phyloP scores from a whole-genome alignment of 495 filamentous ascomycete species.

The Emericellopsis terricola region DNA sequence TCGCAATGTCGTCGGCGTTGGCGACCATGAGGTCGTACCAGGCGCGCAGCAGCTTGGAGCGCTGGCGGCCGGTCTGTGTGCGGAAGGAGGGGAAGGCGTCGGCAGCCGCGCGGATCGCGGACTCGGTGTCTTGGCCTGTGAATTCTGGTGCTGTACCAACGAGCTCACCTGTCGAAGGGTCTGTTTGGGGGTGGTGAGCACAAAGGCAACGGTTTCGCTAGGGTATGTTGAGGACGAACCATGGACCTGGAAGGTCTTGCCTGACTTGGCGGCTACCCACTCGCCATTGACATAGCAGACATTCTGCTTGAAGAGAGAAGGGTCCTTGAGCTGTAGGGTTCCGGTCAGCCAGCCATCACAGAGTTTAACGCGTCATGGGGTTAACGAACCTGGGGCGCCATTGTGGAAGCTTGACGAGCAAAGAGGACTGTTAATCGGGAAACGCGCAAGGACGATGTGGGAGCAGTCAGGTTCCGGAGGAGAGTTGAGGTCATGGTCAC shows the following conservation, averaged over 20 bases:
- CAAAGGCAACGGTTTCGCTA: neutral
- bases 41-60: conserved; percentile 63
- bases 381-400: conserved; percentile 20
- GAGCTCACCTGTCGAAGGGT: conserved; percentile 60
- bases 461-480: neutral
- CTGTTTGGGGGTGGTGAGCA: conserved; percentile 16
- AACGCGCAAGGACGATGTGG: neutral
- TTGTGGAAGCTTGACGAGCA: conserved; percentile 23
- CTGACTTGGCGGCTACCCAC: conserved; percentile 58
- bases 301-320: conserved; percentile 57
- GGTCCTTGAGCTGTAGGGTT: conserved; percentile 54
- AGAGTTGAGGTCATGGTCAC: neutral
- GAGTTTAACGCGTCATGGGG: conserved; percentile 1
- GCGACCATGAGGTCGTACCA: conserved; percentile 86
- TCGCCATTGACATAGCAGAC: conserved; percentile 75
- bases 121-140: conserved; percentile 50
- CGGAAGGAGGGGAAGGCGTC: conserved; percentile 63
- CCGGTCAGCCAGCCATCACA: neutral
- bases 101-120: conserved; percentile 59
- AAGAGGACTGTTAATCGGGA: conserved; percentile 3
- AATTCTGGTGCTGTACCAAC: conserved; percentile 80
- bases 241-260: conserved; percentile 64
- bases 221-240: conserved; percentile 21
- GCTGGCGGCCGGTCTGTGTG: conserved; percentile 57
- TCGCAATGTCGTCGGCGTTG: conserved; percentile 76